Conservation (phyloP, 164 flowering plant genomes). For the Vitis rupestris region DNA sequence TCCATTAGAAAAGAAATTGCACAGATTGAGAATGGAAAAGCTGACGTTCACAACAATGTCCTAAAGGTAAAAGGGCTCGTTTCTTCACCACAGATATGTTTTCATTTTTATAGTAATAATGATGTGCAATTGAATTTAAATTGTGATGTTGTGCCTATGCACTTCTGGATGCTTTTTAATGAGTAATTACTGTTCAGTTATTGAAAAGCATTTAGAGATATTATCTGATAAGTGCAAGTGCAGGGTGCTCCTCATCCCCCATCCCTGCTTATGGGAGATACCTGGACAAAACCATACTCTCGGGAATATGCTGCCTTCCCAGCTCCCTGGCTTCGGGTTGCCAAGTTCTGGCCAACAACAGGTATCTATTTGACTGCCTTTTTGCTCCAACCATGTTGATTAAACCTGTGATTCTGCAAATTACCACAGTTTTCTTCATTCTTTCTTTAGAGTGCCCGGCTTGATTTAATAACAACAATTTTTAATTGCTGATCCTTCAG, state of each 20-base stretch:
- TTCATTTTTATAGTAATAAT: background rate
- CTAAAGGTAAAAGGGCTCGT: constrained; percentile 59
- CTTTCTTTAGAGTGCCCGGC: background rate
- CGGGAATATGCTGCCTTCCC: constrained; percentile 96
- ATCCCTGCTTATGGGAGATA: constrained; percentile 83
- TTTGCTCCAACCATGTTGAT: background rate
- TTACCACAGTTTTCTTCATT: background rate
- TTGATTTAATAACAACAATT: background rate
- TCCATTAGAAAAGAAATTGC: constrained; percentile 95
- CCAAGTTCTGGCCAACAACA: constrained; percentile 98
- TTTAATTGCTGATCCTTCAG: constrained; percentile 36
- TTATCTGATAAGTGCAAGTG: constrained; percentile 18
- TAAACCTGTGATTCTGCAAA: background rate
- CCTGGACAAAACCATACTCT: constrained; percentile 90
- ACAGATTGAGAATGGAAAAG: constrained; percentile 82
- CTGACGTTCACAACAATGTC: constrained; percentile 81
- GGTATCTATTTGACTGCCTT: constrained; percentile 34
- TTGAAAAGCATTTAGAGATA: background rate
- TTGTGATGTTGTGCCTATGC: background rate
- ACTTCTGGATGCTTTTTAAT: no score
- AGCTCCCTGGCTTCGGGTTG: constrained; percentile 81
- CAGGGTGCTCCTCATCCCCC: constrained; percentile 99
- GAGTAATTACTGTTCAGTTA: background rate
- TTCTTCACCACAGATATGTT: background rate
- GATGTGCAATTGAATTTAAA: background rate